Conservation (phyloP, 306 rosid genomes). For the Heteromeles arbutifolia region DNA sequence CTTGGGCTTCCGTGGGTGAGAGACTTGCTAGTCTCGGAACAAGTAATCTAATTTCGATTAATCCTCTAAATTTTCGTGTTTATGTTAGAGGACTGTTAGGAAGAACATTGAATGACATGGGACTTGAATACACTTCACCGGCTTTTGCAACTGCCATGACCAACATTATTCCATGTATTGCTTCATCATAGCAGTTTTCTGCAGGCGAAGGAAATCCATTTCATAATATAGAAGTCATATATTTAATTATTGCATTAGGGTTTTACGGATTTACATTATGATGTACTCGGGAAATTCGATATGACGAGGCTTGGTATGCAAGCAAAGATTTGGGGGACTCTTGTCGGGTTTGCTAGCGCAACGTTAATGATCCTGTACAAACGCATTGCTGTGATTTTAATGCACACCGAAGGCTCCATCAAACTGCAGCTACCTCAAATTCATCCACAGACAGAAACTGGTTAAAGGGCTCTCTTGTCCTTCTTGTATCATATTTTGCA, state of each 20-base stretch:
- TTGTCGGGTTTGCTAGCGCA: conserved; percentile 12
- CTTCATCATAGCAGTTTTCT: conserved; percentile 17
- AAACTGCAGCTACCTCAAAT: neutral
- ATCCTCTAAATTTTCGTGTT: too few species aligned
- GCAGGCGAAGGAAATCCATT: conserved; percentile 4
- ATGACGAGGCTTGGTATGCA: neutral
- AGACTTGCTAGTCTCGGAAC: neutral
- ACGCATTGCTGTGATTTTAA: conserved; percentile 3
- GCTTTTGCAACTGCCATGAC: conserved; percentile 7
- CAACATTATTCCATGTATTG: conserved; percentile 15
- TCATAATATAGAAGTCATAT: neutral
- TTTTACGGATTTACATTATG: neutral
- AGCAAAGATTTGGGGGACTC: conserved; percentile 20
- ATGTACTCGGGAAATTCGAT: neutral
- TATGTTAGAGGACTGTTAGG: conserved; percentile 14
- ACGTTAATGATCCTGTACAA: conserved; percentile 21
- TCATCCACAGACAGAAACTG: neutral
- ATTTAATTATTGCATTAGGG: neutral
- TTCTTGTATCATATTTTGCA: neutral
- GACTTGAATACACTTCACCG: conserved; percentile 15
- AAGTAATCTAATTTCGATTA: too few species aligned
- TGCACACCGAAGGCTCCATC: neutral
- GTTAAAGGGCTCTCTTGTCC: conserved; percentile 17
- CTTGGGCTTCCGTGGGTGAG: conserved; percentile 17
- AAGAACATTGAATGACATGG: conserved; percentile 5